Conservation (phyloP, 2,329 filamentous ascomycete species). For the Botrytis medusae region DNA sequence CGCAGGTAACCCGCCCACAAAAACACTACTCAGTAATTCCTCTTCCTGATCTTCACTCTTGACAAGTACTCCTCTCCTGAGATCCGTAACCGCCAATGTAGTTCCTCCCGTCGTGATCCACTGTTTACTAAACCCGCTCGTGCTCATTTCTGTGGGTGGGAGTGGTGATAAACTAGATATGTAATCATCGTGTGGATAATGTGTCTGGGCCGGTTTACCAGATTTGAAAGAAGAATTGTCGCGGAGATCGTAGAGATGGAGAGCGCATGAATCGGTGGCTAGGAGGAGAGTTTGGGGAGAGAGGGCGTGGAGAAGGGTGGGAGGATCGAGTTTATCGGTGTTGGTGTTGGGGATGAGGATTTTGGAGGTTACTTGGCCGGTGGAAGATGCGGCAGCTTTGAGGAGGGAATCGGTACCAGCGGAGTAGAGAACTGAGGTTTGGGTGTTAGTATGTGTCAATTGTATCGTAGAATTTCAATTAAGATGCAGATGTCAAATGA, state of each 20-base stretch:
- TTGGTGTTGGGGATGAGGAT: constrained; percentile 63
- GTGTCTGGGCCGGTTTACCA: constrained; percentile 71
- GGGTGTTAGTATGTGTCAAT: constrained; percentile 4
- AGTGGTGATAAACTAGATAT: constrained; percentile 84
- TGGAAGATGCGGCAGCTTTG: constrained; percentile 57
- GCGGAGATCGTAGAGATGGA: constrained; percentile 86
- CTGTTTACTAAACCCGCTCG: constrained; percentile 87
- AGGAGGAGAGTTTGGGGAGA: constrained; percentile 87
- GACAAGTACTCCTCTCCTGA: constrained; percentile 80
- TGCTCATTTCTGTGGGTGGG: constrained; percentile 75
- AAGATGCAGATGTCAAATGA: not conserved
- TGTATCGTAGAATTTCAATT: not conserved
- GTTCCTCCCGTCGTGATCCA: constrained; percentile 93
- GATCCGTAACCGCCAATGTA: constrained; percentile 85
- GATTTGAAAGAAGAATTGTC: constrained; percentile 53
- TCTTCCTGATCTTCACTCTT: constrained; percentile 95
- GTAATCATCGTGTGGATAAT: constrained; percentile 89
- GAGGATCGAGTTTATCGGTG: constrained; percentile 58
- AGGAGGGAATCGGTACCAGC: constrained; percentile 61
- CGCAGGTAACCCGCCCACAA: constrained; percentile 74
- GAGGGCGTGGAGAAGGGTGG: constrained; percentile 77
- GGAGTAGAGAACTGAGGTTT: constrained; percentile 54
- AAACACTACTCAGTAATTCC: constrained; percentile 78
- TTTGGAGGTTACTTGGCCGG: constrained; percentile 75
- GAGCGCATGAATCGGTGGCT: constrained; percentile 82